Base-by-base conservation (phyloP, 345 rosid genomes). In the Euclidium syriacum region DNA sequence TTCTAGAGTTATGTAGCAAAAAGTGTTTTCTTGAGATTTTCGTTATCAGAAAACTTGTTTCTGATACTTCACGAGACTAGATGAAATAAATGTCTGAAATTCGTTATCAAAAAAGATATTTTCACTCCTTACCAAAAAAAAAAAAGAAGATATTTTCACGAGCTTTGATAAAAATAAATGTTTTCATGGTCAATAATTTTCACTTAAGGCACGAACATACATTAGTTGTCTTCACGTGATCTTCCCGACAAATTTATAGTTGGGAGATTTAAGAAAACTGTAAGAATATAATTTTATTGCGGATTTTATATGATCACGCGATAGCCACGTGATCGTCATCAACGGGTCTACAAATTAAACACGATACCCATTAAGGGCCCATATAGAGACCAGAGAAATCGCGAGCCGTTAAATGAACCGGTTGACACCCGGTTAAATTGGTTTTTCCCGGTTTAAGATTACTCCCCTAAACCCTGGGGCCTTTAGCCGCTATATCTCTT, bases 201-300 rank as follows among this genome's bases (percentile, higher is more conserved):
- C 25, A 47, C n/a, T 9, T 60, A 49, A 12, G 49, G 39, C 51
- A 43, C 44, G 59, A 49, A 58, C 64, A 15, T 12, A 33, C 3
- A 52, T 52, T 62, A 36, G 63, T 46, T 70, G 74, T 70, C 49
- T 43, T 53, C 68, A 70, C 74, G 74, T 70, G 63, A 61, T 52
- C 5, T 53, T 70, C 68, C 33, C 74, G 64, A 62, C 74, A 53
- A 36, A 11, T 53, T 36, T 40, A 7, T 53, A 35, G 73, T 69
- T 61, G 62, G 73, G 73, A 44, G 24, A 25, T 42, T 64, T 53
- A 19, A 40, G 16, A 32, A 32, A 10, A 58, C 47, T 41, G 36
- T 33, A 25, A 25, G 30, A 19, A 29, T 20, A 66, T 19, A 41
- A 19, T 18, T 44, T 16, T 64, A 3, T 16, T 8, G 38, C 35